Evolutionary conservation across 441 rosid species (phyloP).

Genomic region (Eutrema salsugineum): DNA sequence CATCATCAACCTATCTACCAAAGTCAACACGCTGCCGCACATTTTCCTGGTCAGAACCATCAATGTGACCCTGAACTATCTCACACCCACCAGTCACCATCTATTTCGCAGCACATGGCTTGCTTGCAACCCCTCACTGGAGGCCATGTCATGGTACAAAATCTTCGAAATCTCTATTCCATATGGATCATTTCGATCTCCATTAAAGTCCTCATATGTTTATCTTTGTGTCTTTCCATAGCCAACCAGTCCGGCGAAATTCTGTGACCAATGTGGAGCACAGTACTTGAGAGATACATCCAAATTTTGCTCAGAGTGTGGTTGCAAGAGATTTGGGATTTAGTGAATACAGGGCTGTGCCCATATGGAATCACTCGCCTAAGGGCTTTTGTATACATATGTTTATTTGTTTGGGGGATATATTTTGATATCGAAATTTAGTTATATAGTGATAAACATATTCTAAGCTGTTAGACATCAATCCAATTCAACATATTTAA

Average conservation of each 20-base stretch:
- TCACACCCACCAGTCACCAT: constrained; percentile 64
- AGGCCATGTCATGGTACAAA: constrained; percentile 72
- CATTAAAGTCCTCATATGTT: constrained; percentile 10
- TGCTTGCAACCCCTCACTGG: constrained; percentile 78
- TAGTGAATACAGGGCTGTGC: too few relatives aligned
- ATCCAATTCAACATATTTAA: too few relatives aligned
- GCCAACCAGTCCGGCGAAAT: constrained; percentile 75
- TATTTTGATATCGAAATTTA: too few relatives aligned
- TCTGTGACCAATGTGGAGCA: constrained; percentile 89
- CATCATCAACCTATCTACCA: constrained; percentile 72
- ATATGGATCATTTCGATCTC: not conserved
- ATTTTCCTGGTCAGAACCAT: constrained; percentile 60
- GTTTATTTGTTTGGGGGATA: too few relatives aligned
- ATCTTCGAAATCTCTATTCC: not conserved
- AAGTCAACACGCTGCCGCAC: constrained; percentile 51
- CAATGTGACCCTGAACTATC: constrained; percentile 68
- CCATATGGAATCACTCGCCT: too few relatives aligned
- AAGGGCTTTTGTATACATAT: too few relatives aligned
- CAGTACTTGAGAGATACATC: constrained; percentile 84
- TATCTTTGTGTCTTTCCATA: constrained; percentile 25
- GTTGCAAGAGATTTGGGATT: constrained; percentile 75
- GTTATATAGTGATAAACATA: too few relatives aligned
- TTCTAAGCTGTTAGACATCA: too few relatives aligned
- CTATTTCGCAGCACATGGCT: constrained; percentile 79
- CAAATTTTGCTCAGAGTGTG: constrained; percentile 94